Percentiles rank a stretch among this genome's conserved stretches.
Evolutionary conservation across 2,329 filamentous ascomycete species (phyloP).

Genomic region (Falciphora oryzae): DNA sequence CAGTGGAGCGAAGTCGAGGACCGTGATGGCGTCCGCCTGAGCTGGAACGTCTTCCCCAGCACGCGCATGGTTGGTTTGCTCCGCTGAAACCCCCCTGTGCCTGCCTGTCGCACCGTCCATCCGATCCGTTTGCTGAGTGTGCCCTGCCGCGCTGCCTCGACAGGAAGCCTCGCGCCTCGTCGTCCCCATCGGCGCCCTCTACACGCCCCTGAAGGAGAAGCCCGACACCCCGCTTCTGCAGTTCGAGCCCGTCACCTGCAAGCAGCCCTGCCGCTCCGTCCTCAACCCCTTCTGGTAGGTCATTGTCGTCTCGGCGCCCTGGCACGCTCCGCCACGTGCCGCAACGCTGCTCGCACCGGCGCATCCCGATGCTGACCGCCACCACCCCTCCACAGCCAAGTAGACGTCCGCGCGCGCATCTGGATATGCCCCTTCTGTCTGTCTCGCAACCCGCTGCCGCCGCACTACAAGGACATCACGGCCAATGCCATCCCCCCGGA

Average conservation of each 20-base stretch:
- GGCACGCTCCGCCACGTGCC: neutral
- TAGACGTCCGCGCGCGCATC: conserved; percentile 75
- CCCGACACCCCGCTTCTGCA: conserved; percentile 81
- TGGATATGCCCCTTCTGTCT: conserved; percentile 91
- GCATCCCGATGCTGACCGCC: conserved; percentile 18
- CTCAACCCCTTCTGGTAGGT: conserved; percentile 93
- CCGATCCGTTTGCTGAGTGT: conserved; percentile 13
- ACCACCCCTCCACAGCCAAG: conserved; percentile 49
- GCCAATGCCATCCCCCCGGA: conserved; percentile 77
- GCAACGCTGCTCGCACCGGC: neutral
- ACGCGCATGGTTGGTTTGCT: conserved; percentile 77
- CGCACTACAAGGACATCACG: conserved; percentile 87
- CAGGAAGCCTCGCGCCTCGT: conserved; percentile 91
- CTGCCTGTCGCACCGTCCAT: conserved; percentile 13
- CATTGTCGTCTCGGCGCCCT: neutral
- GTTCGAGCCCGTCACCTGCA: conserved; percentile 96
- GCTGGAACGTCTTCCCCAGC: conserved; percentile 98
- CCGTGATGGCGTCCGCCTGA: conserved; percentile 88
- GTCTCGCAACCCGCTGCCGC: conserved; percentile 73
- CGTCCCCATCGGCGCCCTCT: conserved; percentile 91
- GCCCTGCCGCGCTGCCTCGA: neutral
- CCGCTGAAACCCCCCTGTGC: neutral
- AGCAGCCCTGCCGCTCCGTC: conserved; percentile 89
- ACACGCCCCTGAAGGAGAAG: conserved; percentile 95
- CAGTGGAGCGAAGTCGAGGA: conserved; percentile 97